Percentiles rank a stretch among this genome's conserved stretches.
phyloP scores from a whole-genome alignment of 495 filamentous ascomycete genomes.

The Penicillium herquei region DNA sequence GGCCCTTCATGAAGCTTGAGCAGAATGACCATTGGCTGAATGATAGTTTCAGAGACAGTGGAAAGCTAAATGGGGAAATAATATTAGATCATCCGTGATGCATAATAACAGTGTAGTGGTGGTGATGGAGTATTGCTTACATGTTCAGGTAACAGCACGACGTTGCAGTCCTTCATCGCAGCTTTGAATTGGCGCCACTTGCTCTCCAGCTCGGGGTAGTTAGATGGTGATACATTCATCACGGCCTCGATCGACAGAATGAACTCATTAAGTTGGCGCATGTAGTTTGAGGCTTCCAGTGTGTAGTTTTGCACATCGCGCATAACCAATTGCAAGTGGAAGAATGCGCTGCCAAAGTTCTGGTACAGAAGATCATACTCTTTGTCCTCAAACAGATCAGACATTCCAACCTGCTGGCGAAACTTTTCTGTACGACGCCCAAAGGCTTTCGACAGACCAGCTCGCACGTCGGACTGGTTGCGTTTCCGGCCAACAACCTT shows the following conservation, averaged over 20 bases:
- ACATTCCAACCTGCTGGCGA: conserved; percentile 63
- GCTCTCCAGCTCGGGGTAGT: conserved; percentile 77
- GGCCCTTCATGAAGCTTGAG: conserved; percentile 79
- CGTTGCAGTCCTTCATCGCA: conserved; percentile 76
- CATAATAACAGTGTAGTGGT: not conserved
- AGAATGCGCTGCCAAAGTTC: conserved; percentile 80
- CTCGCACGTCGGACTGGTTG: conserved; percentile 84
- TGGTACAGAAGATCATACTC: conserved; percentile 73
- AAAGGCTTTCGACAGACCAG: conserved; percentile 82
- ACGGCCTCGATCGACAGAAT: conserved; percentile 66
- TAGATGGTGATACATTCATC: conserved; percentile 58
- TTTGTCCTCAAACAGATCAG: conserved; percentile 70
- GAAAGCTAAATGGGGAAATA: conserved; percentile 52
- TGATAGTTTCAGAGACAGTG: conserved; percentile 74
- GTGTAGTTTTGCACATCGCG: conserved; percentile 89
- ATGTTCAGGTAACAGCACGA: conserved; percentile 77
- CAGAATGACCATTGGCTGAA: conserved; percentile 80
- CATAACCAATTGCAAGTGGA: conserved; percentile 84
- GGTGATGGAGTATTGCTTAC: conserved; percentile 50
- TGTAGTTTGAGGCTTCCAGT: conserved; percentile 61
- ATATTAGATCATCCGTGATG: not conserved
- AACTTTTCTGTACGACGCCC: conserved; percentile 79
- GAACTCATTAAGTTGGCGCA: conserved; percentile 71
- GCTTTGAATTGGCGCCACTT: conserved; percentile 87
- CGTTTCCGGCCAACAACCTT: conserved; percentile 83